These are phyloP conservation scores for Cytospora paraplurivora DNA, from an alignment of 2,329 filamentous ascomycete species.

Conservation along the genomic window DNA sequence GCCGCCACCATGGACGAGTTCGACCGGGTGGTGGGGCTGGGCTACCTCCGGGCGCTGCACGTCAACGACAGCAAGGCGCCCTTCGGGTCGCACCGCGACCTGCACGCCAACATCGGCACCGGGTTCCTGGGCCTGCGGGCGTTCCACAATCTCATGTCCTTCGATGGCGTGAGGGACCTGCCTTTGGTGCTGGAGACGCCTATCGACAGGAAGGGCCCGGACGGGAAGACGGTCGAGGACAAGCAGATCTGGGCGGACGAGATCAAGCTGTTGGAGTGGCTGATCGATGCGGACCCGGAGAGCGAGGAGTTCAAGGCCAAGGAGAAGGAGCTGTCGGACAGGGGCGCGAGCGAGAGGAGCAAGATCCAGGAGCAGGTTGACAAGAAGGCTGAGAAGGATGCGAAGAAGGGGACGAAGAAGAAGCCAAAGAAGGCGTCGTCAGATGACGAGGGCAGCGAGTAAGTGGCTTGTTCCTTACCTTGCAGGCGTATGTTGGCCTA, in stretches of 20 bases:
- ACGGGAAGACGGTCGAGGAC: slow-evolving; percentile 73
- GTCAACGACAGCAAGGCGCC: slow-evolving; percentile 97
- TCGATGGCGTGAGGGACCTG: slow-evolving; percentile 70
- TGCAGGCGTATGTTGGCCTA: slow-evolving; percentile 18
- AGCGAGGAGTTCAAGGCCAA: slow-evolving; percentile 69
- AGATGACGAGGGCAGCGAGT: slow-evolving; percentile 40
- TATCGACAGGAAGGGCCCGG: slow-evolving; percentile 68
- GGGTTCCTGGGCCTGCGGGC: slow-evolving; percentile 88
- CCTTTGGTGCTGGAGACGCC: slow-evolving; percentile 98
- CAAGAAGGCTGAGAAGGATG: slow-evolving; percentile 66
- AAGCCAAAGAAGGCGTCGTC: slow-evolving; percentile 38
- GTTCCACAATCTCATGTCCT: slow-evolving; percentile 91
- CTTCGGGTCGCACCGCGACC: slow-evolving; percentile 75
- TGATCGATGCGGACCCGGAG: slow-evolving; percentile 82
- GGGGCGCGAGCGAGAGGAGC: slow-evolving; percentile 70
- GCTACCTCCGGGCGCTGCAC: slow-evolving; percentile 84
- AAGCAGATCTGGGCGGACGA: slow-evolving; percentile 86
- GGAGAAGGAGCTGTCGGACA: slow-evolving; percentile 65
- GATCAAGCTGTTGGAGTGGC: slow-evolving; percentile 88
- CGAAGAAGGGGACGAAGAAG: slow-evolving; percentile 47
- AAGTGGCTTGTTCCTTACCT: slow-evolving; percentile 13
- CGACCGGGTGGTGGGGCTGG: slow-evolving; percentile 72
- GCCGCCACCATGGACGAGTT: slow-evolving; percentile 73
- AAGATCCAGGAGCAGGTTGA: slow-evolving; percentile 80
- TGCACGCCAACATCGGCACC: slow-evolving; percentile 95